Conservation (phyloP, 1,284 basidiomycete species). For the Calocybe gambosa region DNA sequence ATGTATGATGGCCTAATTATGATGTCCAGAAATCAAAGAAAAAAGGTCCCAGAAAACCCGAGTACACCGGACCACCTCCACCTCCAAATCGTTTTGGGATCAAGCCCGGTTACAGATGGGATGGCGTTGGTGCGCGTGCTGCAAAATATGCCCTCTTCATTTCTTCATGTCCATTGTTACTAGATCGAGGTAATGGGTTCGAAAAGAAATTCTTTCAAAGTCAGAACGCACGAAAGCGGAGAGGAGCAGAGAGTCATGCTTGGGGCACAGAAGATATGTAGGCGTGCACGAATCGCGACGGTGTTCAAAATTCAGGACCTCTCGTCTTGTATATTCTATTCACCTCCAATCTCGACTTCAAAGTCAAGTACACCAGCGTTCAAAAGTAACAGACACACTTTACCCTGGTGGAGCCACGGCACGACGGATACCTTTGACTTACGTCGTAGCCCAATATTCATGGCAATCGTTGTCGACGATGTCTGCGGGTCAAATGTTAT, state of each 20-base stretch:
- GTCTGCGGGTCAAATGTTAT: no score
- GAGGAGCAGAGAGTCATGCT: conserved; percentile 65
- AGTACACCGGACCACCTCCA: conserved; percentile 83
- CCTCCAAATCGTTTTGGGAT: conserved; percentile 96
- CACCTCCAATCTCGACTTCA: no score
- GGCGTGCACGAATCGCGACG: conserved; percentile 5
- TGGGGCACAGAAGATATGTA: conserved; percentile 94
- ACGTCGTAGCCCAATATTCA: no score
- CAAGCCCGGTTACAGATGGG: conserved; percentile 94
- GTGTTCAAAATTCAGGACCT: not conserved
- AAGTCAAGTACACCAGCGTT: no score
- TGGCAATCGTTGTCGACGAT: no score
- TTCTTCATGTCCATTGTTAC: conserved; percentile 7
- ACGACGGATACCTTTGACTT: no score
- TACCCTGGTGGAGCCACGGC: no score
- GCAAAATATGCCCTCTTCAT: conserved; percentile 1
- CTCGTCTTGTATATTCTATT: not conserved
- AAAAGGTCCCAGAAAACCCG: conserved; percentile 75
- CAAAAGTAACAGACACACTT: no score
- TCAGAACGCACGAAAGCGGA: conserved; percentile 67
- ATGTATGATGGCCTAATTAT: conserved; percentile 1
- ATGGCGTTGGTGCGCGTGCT: conserved; percentile 76
- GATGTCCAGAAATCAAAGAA: conserved; percentile 58
- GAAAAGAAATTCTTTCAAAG: conserved; percentile 89
- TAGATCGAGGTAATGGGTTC: conserved; percentile 91